Evolutionary conservation across 2,329 filamentous ascomycete genomes (phyloP).

Genomic region (Peltaster fructicola): DNA sequence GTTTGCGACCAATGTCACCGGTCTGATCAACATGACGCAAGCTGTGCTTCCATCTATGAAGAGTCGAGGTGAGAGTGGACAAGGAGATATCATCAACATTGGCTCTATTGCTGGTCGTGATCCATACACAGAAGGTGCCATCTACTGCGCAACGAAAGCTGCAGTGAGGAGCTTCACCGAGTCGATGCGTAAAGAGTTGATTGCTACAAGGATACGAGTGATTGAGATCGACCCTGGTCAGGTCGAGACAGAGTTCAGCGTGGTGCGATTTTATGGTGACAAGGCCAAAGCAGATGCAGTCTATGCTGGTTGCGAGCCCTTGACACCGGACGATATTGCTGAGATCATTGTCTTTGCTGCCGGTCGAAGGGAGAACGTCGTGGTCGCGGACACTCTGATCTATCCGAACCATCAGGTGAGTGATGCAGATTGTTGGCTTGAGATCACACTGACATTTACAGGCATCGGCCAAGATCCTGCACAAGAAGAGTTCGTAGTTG

Average conservation of each 20-base stretch:
- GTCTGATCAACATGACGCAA: slow-evolving; percentile 88
- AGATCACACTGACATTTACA: slow-evolving; percentile 9
- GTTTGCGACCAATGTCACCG: slow-evolving; percentile 81
- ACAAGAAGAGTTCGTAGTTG: too few species aligned
- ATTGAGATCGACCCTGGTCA: slow-evolving; percentile 79
- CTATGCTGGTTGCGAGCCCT: slow-evolving; percentile 57
- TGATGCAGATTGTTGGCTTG: slow-evolving; percentile 5
- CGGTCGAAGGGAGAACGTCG: slow-evolving; percentile 67
- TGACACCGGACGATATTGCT: slow-evolving; percentile 74
- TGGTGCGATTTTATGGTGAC: slow-evolving; percentile 72
- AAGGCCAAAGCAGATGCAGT: slow-evolving; percentile 73
- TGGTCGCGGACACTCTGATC: slow-evolving; percentile 66
- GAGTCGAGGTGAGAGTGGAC: slow-evolving; percentile 23
- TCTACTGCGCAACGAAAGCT: slow-evolving; percentile 82
- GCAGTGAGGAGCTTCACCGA: slow-evolving; percentile 71
- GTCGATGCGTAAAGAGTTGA: slow-evolving; percentile 58
- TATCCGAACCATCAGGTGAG: slow-evolving; percentile 76
- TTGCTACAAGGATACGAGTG: slow-evolving; percentile 60
- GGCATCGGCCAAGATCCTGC: slow-evolving; percentile 29
- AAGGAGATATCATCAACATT: slow-evolving; percentile 83
- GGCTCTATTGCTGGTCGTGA: slow-evolving; percentile 74
- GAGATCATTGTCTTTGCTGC: slow-evolving; percentile 73
- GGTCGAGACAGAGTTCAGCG: slow-evolving; percentile 78
- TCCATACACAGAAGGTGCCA: slow-evolving; percentile 62
- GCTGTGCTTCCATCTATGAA: slow-evolving; percentile 68